Evolutionary conservation across 2,329 filamentous ascomycete species (phyloP).

Genomic region (Xylaria multiplex): DNA sequence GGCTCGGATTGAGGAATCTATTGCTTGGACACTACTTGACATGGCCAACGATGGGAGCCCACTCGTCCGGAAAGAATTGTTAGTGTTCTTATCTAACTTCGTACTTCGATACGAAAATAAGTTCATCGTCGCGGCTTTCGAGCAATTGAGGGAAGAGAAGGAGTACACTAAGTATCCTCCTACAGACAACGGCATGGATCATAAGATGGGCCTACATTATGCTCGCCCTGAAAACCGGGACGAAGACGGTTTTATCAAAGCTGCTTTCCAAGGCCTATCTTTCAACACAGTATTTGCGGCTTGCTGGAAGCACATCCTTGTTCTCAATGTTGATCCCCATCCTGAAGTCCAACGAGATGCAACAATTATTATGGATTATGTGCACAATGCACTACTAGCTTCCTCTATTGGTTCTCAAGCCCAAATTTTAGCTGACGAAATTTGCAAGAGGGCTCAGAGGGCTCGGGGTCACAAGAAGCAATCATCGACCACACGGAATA

Average conservation of each 20-base stretch:
- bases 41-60: slow-evolving; percentile 95
- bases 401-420: slow-evolving; percentile 79
- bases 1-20: slow-evolving; percentile 86
- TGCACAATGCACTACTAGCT: slow-evolving; percentile 80
- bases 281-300: slow-evolving; percentile 92
- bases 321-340: slow-evolving; percentile 92
- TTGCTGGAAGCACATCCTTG: slow-evolving; percentile 92
- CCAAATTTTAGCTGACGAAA: slow-evolving; percentile 78
- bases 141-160: slow-evolving; percentile 87
- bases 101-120: slow-evolving; percentile 90
- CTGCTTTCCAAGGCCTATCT: slow-evolving; percentile 69
- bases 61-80: slow-evolving; percentile 90
- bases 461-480: slow-evolving; percentile 57
- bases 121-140: slow-evolving; percentile 90
- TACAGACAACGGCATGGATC: slow-evolving; percentile 64
- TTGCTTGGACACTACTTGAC: slow-evolving; percentile 87
- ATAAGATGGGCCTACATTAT: slow-evolving; percentile 72
- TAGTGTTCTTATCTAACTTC: slow-evolving; percentile 94
- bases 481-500: slow-evolving; percentile 57
- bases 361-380: slow-evolving; percentile 83
- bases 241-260: slow-evolving; percentile 67
- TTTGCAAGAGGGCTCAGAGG: slow-evolving; percentile 63
- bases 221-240: slow-evolving; percentile 65
- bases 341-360: slow-evolving; percentile 91
- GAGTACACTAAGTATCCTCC: slow-evolving; percentile 70